Base-by-base conservation (phyloP, 495 filamentous ascomycete genomes). In the Cenococcum geophilum region DNA sequence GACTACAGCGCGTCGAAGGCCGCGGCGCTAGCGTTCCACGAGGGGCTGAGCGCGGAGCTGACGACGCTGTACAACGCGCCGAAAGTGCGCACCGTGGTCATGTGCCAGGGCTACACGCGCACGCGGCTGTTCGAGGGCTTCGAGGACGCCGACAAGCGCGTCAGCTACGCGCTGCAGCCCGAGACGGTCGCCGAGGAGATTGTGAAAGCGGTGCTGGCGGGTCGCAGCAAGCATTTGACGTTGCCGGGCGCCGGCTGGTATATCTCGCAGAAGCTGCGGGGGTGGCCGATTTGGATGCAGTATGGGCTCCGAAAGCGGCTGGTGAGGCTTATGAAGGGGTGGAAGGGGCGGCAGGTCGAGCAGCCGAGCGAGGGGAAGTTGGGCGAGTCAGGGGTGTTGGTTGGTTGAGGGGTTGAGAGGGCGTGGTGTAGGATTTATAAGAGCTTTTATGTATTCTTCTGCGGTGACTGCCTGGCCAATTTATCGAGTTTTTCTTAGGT, bases 1-100 rank as follows among this genome's bases (percentile, higher is more conserved):
- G 84, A 86, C 69, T 91, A 91, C 73, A 78, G 76, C 1, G 80
- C 82, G 6, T 79, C 78, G 55, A 91, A 91, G 75, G 82, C 88
- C 0, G 87, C 85, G 0, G 79, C 83, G 0, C 70, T 83, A 42
- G 69, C 80, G 4, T 87, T 89, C 72, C 87, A 90, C 69, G 85
- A 90, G 72, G 87, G 87, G 0, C 71, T 90, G 1, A 73, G 79
- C 0, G 79, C 83, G 1, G 87, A 89, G 70, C 68, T 90, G 47
- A 73, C 73, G 23, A 81, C 79, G 0, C 62, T 76, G 18, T 87
- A 89, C 68, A 77, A 79, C n/a, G 86, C 87, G 3, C 80, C 79
- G 0, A 76, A 75, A 35, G 83, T 89, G 48, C 75, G 87, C 14
- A 86, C 86, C 4, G 78, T 89, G 8, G 68, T 87, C 3, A 79